Evolutionary conservation across 2,329 filamentous ascomycete species (phyloP).

Genomic region (Pseudogymnoascus verrucosus): DNA sequence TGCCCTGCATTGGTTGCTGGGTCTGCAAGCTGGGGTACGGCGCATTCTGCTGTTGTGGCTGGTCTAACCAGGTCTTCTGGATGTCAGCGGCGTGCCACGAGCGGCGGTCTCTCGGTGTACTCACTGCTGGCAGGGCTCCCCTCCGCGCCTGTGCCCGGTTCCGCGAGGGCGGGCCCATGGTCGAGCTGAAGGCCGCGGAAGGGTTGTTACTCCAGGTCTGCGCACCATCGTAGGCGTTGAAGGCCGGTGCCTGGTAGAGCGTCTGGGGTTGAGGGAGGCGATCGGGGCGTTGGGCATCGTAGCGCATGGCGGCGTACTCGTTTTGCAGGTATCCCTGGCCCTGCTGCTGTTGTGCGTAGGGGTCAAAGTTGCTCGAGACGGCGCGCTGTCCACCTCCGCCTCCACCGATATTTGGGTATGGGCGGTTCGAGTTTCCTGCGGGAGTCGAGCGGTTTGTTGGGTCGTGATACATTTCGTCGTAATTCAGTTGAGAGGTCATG

Average conservation of each 20-base stretch:
- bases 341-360: neutral
- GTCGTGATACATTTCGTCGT: conserved; percentile 5
- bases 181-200: neutral
- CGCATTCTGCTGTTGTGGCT: conserved; percentile 1
- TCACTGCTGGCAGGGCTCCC: conserved; percentile 1
- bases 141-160: conserved; percentile 2
- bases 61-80: neutral
- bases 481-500: conserved; percentile 5
- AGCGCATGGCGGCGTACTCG: neutral
- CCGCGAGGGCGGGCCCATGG: neutral
- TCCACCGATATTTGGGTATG: neutral
- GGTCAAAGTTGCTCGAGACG: neutral
- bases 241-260: neutral
- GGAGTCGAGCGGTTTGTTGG: conserved; percentile 4
- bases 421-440: neutral
- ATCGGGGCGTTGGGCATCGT: neutral
- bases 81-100: neutral
- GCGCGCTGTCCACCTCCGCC: neutral
- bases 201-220: neutral
- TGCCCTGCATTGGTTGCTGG: conserved; percentile 1
- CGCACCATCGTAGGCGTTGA: conserved; percentile 2
- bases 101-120: neutral
- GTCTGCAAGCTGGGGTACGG: conserved; percentile 1
- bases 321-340: neutral
- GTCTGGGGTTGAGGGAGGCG: neutral